Conservation (phyloP, 179 eudicot species). For the Heliamphora pulchella region DNA sequence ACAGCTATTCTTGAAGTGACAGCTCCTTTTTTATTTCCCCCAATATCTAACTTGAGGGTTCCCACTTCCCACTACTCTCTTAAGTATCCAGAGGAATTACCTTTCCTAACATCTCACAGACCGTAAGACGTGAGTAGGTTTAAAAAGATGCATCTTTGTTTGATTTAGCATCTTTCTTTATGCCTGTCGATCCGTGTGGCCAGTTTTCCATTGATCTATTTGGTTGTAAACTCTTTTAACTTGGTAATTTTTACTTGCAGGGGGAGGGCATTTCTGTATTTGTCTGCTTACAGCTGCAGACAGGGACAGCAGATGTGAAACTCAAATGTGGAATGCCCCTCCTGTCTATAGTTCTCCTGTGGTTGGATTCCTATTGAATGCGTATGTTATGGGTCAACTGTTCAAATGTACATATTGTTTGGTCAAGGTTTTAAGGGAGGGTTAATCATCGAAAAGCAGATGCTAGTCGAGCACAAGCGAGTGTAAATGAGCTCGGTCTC, state of each 20-base stretch:
- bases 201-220: background rate
- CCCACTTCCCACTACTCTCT: background rate
- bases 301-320: background rate
- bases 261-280: background rate
- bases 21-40: background rate
- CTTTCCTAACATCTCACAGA: background rate
- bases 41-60: background rate
- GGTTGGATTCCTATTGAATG: background rate
- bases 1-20: background rate
- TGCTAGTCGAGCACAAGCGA: background rate
- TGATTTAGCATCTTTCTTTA: background rate
- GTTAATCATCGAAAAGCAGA: background rate
- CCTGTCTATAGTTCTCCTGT: background rate
- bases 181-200: background rate
- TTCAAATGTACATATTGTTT: background rate
- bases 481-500: background rate
- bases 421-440: background rate
- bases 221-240: background rate
- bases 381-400: background rate
- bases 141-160: background rate
- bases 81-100: background rate
- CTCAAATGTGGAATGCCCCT: background rate
- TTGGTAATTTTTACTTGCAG: background rate
- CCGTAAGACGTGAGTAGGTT: background rate
- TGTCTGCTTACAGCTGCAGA: background rate